Base-by-base conservation (phyloP, 2,329 filamentous ascomycete species). In the Sporothrix dimorphospora region DNA sequence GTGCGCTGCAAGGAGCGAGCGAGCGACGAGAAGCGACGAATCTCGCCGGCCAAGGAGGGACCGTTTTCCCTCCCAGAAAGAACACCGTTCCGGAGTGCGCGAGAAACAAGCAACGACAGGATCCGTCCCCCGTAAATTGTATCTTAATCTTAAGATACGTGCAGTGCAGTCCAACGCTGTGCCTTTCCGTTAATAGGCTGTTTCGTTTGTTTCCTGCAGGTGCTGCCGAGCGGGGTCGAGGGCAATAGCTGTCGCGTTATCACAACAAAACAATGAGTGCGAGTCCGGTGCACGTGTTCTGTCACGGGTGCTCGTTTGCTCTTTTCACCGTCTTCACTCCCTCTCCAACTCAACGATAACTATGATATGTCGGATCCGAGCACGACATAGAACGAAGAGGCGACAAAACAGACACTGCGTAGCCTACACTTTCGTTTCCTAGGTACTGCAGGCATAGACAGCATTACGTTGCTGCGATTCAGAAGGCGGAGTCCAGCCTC, bases 191-290 rank as follows among this genome's bases (percentile, higher is more conserved):
- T 42, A 63, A 63, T 21, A 63, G 34, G 34, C 38, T 40, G 57
- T 63, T 42, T 57, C 49, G 53, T 19, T 57, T 57, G 53, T 57
- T 16, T 34, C 53, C 53, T 57, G 27, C 53, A 57, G 53, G 27
- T 34, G 53, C 4, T 27, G 53, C 53, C 57, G 34, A 42, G 57
- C 57, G 34, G 57, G 57, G 57, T 40, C 57, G 34, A 40, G 40
- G 40, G 40, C 27, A 57, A 67, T 68, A 71, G 55, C 16, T 55
- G 59, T 21, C 24, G 49, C 21, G 38, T 34, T 71, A 71, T 71
- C 61, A 71, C 70, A 71, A 71, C 70, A 71, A 71, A 71, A 67
- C 34, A 59, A 27, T n/a, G 19, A 1, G 34, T 5, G 38, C n/a
- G 57, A 7, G 57, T 42, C 12, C 21, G 11, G 34, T 42, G 9